Evolutionary conservation across 306 rosid species (phyloP).

Genomic region (Ceratonia siliqua): DNA sequence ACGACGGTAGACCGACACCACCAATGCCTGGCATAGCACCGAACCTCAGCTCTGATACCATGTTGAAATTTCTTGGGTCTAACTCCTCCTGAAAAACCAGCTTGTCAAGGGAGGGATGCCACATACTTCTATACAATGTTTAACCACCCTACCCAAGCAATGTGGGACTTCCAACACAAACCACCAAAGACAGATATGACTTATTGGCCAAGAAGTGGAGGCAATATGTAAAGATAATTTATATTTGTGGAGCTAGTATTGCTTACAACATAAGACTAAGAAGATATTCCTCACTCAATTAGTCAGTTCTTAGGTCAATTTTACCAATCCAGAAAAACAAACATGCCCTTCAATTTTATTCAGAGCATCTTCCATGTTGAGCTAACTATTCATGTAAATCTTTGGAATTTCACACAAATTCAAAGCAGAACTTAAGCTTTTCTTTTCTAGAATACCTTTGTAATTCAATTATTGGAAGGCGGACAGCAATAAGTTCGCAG

Average conservation of each 20-base stretch:
- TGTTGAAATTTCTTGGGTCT: too few relatives aligned
- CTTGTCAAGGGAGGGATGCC: too few relatives aligned
- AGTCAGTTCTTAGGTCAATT: constrained; percentile 8
- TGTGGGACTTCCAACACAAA: too few relatives aligned
- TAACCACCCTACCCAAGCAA: too few relatives aligned
- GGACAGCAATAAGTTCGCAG: constrained; percentile 78
- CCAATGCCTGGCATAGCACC: too few relatives aligned
- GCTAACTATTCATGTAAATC: constrained; percentile 3
- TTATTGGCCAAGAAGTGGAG: background rate
- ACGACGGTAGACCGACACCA: too few relatives aligned
- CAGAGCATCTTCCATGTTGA: background rate
- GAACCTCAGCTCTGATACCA: too few relatives aligned
- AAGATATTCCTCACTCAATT: background rate
- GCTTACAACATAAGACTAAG: background rate
- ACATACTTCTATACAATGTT: too few relatives aligned
- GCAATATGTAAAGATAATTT: background rate
- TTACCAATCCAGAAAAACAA: background rate
- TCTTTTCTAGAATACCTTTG: constrained; percentile 61
- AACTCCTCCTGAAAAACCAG: too few relatives aligned
- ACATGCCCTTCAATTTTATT: background rate
- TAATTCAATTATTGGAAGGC: constrained; percentile 87
- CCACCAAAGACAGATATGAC: background rate
- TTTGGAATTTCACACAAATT: constrained; percentile 10
- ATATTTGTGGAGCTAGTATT: background rate
- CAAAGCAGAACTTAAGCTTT: constrained; percentile 14